phyloP scores from a whole-genome alignment of 73 alveolate species.

The Tetrahymena thermophila region DNA sequence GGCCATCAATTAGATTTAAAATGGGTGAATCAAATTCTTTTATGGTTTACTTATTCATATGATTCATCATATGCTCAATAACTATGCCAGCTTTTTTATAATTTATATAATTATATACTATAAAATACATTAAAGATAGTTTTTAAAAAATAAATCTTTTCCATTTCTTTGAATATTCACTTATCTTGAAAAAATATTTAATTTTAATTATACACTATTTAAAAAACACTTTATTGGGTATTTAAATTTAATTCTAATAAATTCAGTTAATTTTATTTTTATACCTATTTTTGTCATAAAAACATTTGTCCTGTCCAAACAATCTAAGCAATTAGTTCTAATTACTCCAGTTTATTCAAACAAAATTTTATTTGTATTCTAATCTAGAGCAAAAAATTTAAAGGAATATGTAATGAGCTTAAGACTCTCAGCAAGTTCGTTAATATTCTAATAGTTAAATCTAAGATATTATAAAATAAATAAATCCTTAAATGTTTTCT shows the following conservation, averaged over 20 bases:
- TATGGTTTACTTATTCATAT: neutral
- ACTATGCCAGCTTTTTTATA: neutral
- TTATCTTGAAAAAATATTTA: too few relatives aligned
- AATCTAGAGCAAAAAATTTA: neutral
- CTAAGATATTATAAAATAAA: neutral
- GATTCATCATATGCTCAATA: neutral
- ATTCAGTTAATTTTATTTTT: neutral
- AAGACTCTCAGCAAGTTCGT: neutral
- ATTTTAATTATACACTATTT: too few relatives aligned
- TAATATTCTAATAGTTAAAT: neutral
- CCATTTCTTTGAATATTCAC: too few relatives aligned
- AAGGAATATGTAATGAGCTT: neutral
- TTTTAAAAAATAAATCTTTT: too few relatives aligned
- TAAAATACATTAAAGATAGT: too few relatives aligned
- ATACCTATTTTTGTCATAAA: slow-evolving; percentile 27
- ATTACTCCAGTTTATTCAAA: neutral
- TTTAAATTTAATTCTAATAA: neutral
- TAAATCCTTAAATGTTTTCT: neutral
- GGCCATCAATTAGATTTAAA: neutral
- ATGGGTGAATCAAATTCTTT: slow-evolving; percentile 8
- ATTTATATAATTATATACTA: too few relatives aligned
- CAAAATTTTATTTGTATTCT: neutral
- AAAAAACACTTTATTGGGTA: neutral
- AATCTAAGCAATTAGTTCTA: slow-evolving; percentile 25
- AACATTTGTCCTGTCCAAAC: slow-evolving; percentile 24